Evolutionary conservation across 2,329 filamentous ascomycete genomes (phyloP).

Genomic region (Plectosphaerella sp.): DNA sequence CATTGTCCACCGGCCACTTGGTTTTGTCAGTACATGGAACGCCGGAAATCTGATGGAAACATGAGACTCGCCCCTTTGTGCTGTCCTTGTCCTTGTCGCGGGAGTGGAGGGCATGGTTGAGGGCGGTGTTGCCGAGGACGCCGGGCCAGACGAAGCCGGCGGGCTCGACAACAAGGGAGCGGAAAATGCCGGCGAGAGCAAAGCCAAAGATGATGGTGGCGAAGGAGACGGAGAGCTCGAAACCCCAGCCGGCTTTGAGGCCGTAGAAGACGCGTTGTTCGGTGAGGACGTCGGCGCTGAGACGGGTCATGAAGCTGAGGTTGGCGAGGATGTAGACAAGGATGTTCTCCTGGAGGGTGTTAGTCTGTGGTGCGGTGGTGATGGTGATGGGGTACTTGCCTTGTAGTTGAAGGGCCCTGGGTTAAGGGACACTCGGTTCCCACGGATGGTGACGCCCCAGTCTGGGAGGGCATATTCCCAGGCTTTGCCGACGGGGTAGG

Average conservation of each 20-base stretch:
- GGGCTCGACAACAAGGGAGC: constrained; percentile 38
- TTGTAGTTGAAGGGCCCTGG: constrained; percentile 33
- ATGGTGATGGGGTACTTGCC: constrained; percentile 2
- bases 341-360: constrained; percentile 25
- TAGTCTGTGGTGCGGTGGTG: background rate
- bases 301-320: constrained; percentile 32
- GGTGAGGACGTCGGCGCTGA: constrained; percentile 27
- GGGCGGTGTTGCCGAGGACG: constrained; percentile 41
- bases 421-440: constrained; percentile 26
- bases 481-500: constrained; percentile 37
- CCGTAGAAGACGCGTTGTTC: constrained; percentile 36
- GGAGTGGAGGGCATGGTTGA: constrained; percentile 37
- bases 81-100: constrained; percentile 24
- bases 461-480: constrained; percentile 25
- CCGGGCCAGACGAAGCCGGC: constrained; percentile 48
- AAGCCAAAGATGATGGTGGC: constrained; percentile 41
- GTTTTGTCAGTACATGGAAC: background rate
- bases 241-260: constrained; percentile 37
- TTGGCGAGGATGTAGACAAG: constrained; percentile 40
- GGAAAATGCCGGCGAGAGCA: constrained; percentile 39
- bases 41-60: background rate
- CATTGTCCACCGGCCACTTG: constrained; percentile 25
- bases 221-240: constrained; percentile 34
- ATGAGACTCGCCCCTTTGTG: constrained; percentile 2
- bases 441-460: constrained; percentile 20